Evolutionary conservation across 495 filamentous ascomycete genomes (phyloP).

Genomic region (Talaromyces nanjingensis): DNA sequence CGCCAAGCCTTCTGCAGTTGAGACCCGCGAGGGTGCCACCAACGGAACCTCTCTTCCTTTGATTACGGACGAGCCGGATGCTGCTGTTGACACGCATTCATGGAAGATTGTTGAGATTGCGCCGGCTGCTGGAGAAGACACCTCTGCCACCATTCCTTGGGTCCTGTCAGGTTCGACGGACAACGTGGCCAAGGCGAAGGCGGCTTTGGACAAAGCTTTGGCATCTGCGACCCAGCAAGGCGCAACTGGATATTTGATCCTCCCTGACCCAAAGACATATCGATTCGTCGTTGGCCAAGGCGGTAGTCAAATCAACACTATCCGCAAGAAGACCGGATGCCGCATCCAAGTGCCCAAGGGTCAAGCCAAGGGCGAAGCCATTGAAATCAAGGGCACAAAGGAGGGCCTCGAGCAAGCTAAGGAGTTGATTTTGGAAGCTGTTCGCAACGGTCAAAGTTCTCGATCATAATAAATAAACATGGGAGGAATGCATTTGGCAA

Average conservation of each 20-base stretch:
- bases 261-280: conserved; percentile 85
- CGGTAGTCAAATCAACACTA: conserved; percentile 84
- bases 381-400: conserved; percentile 73
- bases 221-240: conserved; percentile 64
- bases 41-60: conserved; percentile 59
- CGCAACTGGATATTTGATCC: conserved; percentile 74
- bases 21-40: conserved; percentile 36
- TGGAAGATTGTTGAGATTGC: conserved; percentile 69
- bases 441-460: conserved; percentile 35
- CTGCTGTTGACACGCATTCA: conserved; percentile 55
- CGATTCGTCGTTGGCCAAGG: conserved; percentile 83
- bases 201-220: conserved; percentile 62
- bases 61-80: conserved; percentile 76
- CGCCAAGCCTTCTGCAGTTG: conserved; percentile 45
- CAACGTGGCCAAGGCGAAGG: conserved; percentile 68
- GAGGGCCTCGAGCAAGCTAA: conserved; percentile 83
- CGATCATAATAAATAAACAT: neutral
- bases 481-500: neutral
- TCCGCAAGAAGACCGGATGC: conserved; percentile 86
- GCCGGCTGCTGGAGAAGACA: conserved; percentile 25
- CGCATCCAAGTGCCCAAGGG: conserved; percentile 85
- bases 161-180: conserved; percentile 72
- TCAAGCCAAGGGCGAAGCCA: conserved; percentile 70
- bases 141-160: conserved; percentile 79
- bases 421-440: conserved; percentile 78